Base-by-base conservation (phyloP, 2,329 filamentous ascomycete genomes). In the Microdochium paspali region DNA sequence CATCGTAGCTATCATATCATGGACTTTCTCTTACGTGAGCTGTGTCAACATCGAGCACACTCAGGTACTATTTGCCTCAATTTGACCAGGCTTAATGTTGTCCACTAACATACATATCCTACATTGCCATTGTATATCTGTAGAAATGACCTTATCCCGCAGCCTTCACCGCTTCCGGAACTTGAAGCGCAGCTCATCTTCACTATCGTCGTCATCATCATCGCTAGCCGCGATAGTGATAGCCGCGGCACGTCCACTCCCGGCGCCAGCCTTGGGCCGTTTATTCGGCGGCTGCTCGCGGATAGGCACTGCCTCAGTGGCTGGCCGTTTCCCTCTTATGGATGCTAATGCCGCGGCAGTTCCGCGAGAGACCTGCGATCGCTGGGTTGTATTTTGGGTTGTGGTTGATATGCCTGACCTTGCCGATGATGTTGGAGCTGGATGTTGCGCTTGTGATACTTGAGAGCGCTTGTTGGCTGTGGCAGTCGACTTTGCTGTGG, bases 181-280 rank as follows among this genome's bases (percentile, higher is more conserved):
- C 47, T 69, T 68, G 56, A 81, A 81, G 53, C 72, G 72, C 45
- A 78, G 66, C 54, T 73, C 76, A 49, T 80, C 77, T 42, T 80
- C 77, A 50, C 74, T 78, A 28, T 79, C 67, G 12, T 70, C 72
- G 42, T 62, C 63, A 20, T 59, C 59, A 21, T 50, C 52, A 26
- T 66, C 64, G 45, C 60, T 62, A 15, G 44, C 52, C 1, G 50
- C 47, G 1, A 60, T 46, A 2, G 56, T 49, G 10, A 55, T 56
- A 20, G 56, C 53, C 64, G 60, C 49, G 63, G 65, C 15, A 68
- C 63, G 44, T 62, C 53, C 28, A 66, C 59, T 6, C 61, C 23
- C 42, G 4, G 40, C 23, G 4, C 42, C 60, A 59, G 56, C 50
- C 4, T 64, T 61, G 4, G 61, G 50, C 10, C 65, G 60, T 49